A percentile compares a stretch with the other conserved stretches of the same genome.
phyloP scores from a whole-genome alignment of 306 rosid species.

The Castanea crenata region DNA sequence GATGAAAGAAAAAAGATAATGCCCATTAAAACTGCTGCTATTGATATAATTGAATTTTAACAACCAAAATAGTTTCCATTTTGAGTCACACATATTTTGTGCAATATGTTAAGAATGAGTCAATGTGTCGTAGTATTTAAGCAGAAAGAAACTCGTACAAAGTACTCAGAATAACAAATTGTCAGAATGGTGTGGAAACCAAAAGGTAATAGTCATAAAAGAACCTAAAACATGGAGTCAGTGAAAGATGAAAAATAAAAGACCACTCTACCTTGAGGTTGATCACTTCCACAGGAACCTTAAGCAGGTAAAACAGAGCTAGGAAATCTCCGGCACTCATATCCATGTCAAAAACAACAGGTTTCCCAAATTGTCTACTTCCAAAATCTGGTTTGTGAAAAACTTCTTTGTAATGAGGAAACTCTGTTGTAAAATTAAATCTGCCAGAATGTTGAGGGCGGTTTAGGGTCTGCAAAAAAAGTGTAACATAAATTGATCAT shows the following conservation, averaged over 20 bases:
- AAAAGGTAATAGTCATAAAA: background rate
- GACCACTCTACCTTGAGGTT: slow-evolving; percentile 62
- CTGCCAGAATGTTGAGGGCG: slow-evolving; percentile 51
- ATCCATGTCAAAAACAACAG: slow-evolving; percentile 90
- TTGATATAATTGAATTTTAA: background rate
- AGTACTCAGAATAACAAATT: no score
- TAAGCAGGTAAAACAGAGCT: slow-evolving; percentile 73
- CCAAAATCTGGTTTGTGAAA: slow-evolving; percentile 58
- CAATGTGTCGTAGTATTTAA: no score
- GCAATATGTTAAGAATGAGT: no score
- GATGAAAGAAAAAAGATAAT: background rate
- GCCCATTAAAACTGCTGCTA: background rate
- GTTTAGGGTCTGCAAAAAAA: slow-evolving; percentile 37
- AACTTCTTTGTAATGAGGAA: slow-evolving; percentile 69
- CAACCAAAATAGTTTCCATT: background rate
- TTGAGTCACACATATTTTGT: background rate
- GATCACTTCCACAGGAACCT: slow-evolving; percentile 73
- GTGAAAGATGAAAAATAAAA: background rate
- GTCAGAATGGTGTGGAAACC: background rate
- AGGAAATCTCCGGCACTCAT: slow-evolving; percentile 96
- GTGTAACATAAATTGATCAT: background rate
- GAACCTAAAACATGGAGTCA: no score
- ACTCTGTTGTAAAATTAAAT: slow-evolving; percentile 75
- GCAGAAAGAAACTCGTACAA: no score
- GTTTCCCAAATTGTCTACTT: slow-evolving; percentile 53